Base-by-base conservation (phyloP, 768 basidiomycete species). In the Leccinum ochraceum region DNA sequence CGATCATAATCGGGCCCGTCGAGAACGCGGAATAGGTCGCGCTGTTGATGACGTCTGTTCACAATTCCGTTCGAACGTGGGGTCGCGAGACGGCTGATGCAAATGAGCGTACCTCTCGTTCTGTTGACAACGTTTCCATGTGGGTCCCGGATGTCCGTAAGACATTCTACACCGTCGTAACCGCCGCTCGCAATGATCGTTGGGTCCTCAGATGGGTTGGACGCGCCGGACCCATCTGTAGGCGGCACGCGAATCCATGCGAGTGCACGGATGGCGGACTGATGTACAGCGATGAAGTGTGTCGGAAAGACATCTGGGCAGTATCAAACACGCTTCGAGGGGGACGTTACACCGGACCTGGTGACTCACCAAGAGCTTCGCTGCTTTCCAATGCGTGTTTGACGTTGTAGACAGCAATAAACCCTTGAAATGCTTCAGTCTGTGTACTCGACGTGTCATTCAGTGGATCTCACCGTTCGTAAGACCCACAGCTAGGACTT, bases 401-500 rank as follows among this genome's bases (percentile, higher is more conserved):
- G 54, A 88, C 64, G 61, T 87, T 75, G 65, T 86, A 88, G 2
- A 87, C 78, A 3, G 82, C 84, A 53, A 88, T 81, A 34, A 77
- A 78, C 26, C 84, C 84, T 86, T 59, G 34, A 36, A 49, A 67
- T 9, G 61, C 58, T 60, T 64, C 24, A 62, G 6, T 34, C 6
- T 9, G 16, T 2, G 16, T 6, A 22, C 2, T 0, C n/a, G 46
- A 30, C 6, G 4, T 17, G 11, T 13, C 42, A 11, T n/a, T 13
- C 11, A 9, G 3, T 2, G 7, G 8, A 20, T 37, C 56, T 54
- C 57, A 94, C 96, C 95, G 64, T 92, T 90, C 3, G 91, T 88
- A 28, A 88, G 88, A 0, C 95, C 95, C 13, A 90, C 84, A 0
- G 92, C 94, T 7, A 99, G 73, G 11, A 87, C 67, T 59, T 90